Conservation (phyloP, 495 filamentous ascomycete species). For the Schizothecium vesticola region DNA sequence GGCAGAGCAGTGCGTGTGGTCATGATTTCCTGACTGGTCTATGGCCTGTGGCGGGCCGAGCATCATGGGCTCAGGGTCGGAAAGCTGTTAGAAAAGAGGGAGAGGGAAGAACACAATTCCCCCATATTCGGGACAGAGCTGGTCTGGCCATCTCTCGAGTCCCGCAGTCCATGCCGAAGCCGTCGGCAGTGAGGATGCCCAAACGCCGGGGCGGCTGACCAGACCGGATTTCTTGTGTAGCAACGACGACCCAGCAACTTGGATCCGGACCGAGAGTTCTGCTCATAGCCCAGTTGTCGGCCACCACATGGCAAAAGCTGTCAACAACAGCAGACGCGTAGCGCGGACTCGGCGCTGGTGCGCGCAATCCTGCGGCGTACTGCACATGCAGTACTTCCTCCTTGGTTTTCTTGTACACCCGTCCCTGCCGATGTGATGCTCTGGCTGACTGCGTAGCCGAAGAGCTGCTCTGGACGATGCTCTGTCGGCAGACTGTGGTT, state of each 20-base stretch:
- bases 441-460: background rate
- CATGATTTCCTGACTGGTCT: background rate
- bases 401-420: background rate
- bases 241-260: background rate
- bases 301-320: conserved; percentile 9
- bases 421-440: background rate
- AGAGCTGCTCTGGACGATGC: background rate
- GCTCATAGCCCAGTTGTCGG: background rate
- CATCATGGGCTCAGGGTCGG: background rate
- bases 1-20: background rate
- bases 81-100: background rate
- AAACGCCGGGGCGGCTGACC: background rate
- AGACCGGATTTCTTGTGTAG: background rate
- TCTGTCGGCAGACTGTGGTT: background rate
- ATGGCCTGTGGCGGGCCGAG: background rate
- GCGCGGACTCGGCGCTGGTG: background rate
- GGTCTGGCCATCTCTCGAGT: background rate
- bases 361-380: background rate
- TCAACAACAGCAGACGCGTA: conserved; percentile 7
- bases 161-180: background rate
- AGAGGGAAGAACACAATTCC: background rate
- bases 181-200: background rate
- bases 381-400: background rate
- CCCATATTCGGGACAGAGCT: background rate
- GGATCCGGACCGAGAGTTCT: background rate